phyloP scores from a whole-genome alignment of 805 yeast species.

The Metschnikowia chrysomelidarum region DNA sequence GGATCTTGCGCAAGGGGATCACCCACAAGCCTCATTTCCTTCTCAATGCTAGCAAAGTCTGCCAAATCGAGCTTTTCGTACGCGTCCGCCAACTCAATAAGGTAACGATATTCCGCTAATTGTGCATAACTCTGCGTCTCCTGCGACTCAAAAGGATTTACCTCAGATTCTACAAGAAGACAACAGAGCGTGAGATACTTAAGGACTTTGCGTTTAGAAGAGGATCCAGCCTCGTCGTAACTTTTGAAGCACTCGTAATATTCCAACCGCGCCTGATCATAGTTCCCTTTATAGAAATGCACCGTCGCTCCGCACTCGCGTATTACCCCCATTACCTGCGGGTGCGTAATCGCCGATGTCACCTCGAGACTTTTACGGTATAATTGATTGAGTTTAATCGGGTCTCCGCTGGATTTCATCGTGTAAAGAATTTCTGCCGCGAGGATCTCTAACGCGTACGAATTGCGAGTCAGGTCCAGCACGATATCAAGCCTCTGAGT shows the following conservation, averaged over 20 bases:
- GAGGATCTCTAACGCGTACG: slow-evolving; percentile 58
- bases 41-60: slow-evolving; percentile 18
- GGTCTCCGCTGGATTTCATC: slow-evolving; percentile 30
- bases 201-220: slow-evolving; percentile 52
- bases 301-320: slow-evolving; percentile 75
- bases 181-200: slow-evolving; percentile 62
- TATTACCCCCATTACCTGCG: slow-evolving; percentile 69
- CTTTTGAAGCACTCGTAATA: slow-evolving; percentile 48
- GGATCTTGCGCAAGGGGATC: slow-evolving; percentile 31
- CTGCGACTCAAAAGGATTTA: slow-evolving; percentile 71
- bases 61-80: slow-evolving; percentile 31
- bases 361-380: slow-evolving; percentile 44
- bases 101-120: slow-evolving; percentile 21
- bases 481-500: slow-evolving; percentile 37
- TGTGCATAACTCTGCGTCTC: slow-evolving; percentile 57
- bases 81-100: slow-evolving; percentile 28
- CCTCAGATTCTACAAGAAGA: slow-evolving; percentile 59
- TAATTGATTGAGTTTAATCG: slow-evolving; percentile 43
- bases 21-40: slow-evolving; percentile 16
- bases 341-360: slow-evolving; percentile 70
- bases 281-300: slow-evolving; percentile 57
- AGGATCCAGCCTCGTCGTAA: slow-evolving; percentile 45
- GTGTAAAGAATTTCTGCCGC: slow-evolving; percentile 63
- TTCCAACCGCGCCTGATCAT: slow-evolving; percentile 61
- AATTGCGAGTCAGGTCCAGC: slow-evolving; percentile 45